These are phyloP conservation scores for Cercospora berteroae DNA, from an alignment of 2,329 filamentous ascomycete genomes.

Conservation along the genomic window DNA sequence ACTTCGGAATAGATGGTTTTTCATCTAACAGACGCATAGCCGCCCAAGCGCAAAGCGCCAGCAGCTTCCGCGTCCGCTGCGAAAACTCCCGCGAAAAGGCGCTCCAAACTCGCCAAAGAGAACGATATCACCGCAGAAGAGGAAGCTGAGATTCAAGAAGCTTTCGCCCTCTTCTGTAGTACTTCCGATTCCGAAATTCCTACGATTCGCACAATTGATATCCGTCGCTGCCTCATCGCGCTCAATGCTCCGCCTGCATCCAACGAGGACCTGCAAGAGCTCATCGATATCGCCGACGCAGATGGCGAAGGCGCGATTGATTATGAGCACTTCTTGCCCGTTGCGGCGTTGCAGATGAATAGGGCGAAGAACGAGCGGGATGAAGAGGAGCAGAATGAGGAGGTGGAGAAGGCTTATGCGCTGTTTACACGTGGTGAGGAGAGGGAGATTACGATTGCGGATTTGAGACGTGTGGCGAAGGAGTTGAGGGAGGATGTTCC, in stretches of 20 bases:
- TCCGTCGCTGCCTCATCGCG: constrained; percentile 57
- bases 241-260: constrained; percentile 69
- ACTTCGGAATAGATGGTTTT: neutral
- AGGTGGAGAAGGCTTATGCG: constrained; percentile 77
- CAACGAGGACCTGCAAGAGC: constrained; percentile 68
- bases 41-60: constrained; percentile 36
- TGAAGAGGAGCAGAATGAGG: constrained; percentile 56
- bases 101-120: constrained; percentile 88
- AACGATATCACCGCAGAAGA: constrained; percentile 80
- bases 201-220: constrained; percentile 45
- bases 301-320: constrained; percentile 72
- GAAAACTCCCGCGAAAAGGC: constrained; percentile 52
- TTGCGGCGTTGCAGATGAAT: constrained; percentile 83
- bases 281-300: constrained; percentile 79
- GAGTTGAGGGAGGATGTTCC: constrained; percentile 79
- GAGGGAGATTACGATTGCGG: constrained; percentile 72
- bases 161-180: constrained; percentile 72
- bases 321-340: constrained; percentile 79
- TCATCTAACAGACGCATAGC: constrained; percentile 15
- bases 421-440: constrained; percentile 67
- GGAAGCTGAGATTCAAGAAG: constrained; percentile 87
- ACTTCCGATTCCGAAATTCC: constrained; percentile 57
- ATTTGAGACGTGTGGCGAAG: constrained; percentile 74
- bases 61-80: constrained; percentile 21
- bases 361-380: constrained; percentile 11